phyloP scores from a whole-genome alignment of 306 rosid genomes.

The Acacia melanoxylon region DNA sequence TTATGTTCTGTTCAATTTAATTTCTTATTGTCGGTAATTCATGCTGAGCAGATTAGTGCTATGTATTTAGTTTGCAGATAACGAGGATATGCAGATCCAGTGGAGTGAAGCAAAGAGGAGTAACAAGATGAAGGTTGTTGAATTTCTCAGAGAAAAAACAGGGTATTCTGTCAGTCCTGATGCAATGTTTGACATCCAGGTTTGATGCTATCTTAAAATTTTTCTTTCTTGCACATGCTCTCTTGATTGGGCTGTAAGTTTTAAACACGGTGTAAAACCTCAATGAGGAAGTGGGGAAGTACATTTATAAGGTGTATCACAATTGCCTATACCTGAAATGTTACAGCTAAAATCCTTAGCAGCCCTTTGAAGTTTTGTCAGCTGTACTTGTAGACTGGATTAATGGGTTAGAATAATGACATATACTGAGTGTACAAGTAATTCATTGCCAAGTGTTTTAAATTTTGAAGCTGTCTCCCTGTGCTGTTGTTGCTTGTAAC shows the following conservation, averaged over 20 bases:
- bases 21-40: slow-evolving; percentile 23
- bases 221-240: not conserved
- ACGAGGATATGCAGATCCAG: slow-evolving; percentile 77
- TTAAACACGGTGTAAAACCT: slow-evolving; percentile 12
- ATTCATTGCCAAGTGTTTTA: not conserved
- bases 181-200: slow-evolving; percentile 97
- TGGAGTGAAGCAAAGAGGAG: slow-evolving; percentile 85
- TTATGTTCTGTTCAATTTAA: slow-evolving; percentile 30
- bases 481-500: slow-evolving; percentile 13
- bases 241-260: slow-evolving; percentile 19
- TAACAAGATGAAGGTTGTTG: slow-evolving; percentile 82
- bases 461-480: slow-evolving; percentile 15
- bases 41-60: slow-evolving; percentile 35
- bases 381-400: slow-evolving; percentile 4
- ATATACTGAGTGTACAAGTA: not conserved
- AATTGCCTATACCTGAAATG: not conserved
- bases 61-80: slow-evolving; percentile 67
- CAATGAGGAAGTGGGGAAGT: slow-evolving; percentile 4
- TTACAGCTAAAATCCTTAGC: slow-evolving; percentile 6
- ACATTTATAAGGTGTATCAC: not conserved
- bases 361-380: slow-evolving; percentile 5
- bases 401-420: not conserved
- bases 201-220: slow-evolving; percentile 34
- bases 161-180: slow-evolving; percentile 92
- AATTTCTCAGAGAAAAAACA: slow-evolving; percentile 74